phyloP scores from a whole-genome alignment of 345 rosid species.

The Eucalyptus microcorys region DNA sequence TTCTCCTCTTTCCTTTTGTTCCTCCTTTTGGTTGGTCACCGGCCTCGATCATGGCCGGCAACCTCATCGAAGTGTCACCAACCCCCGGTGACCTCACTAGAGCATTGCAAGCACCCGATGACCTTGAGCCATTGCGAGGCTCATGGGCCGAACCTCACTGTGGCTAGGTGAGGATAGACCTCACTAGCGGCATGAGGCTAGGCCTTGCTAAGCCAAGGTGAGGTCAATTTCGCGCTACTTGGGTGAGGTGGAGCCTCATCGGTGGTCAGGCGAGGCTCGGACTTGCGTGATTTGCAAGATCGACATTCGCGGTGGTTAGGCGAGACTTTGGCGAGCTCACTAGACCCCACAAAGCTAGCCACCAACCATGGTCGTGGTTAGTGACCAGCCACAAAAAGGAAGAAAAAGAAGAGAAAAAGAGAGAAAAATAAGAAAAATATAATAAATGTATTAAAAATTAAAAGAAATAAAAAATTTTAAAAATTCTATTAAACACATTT shows the following conservation, averaged over 20 bases:
- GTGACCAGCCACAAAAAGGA: no score
- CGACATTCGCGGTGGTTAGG: accelerated
- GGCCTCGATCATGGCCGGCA: accelerated
- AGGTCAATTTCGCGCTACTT: accelerated
- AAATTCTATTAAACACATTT: no score
- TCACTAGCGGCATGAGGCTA: accelerated
- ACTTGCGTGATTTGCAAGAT: no score
- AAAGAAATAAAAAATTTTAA: no score
- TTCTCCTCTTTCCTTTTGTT: no score
- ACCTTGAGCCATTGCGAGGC: neutral
- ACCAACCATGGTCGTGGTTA: no score
- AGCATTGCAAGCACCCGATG: accelerated
- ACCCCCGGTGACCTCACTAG: no score
- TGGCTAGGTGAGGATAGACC: accelerated
- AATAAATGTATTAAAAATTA: no score
- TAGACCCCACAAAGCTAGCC: no score
- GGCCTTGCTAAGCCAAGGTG: neutral
- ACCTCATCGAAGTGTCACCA: no score
- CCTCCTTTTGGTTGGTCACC: no score
- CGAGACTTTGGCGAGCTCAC: accelerated
- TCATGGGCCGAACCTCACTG: accelerated
- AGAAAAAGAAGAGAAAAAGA: accelerated
- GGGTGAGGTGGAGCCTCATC: no score
- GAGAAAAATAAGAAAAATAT: neutral
- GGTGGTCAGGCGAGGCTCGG: accelerated